Base-by-base conservation (phyloP, 768 basidiomycete genomes). In the Candolleomyces aberdarensis region DNA sequence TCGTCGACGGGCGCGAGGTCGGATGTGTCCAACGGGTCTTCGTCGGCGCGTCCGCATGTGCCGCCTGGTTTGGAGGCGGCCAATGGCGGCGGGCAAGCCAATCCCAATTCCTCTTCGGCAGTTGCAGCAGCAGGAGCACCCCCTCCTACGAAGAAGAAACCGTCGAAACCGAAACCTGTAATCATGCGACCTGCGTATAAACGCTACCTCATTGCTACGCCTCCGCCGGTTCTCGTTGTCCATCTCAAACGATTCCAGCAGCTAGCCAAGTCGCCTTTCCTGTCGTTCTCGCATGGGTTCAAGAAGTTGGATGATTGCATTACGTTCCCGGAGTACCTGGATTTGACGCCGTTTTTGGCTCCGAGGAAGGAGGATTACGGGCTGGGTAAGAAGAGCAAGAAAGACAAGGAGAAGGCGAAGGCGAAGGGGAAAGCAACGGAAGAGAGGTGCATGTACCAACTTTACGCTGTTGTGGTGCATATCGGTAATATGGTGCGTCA, bases 241-340 rank as follows among this genome's bases (percentile, higher is more conserved):
- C 96, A 98, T 66, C 82, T 97, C 54, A 98, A 98, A 76, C 84
- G 96, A 50, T 98, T 98, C 75, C 93, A 96, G 74, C 94, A 96
- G 69, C 80, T 88, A 8, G 78, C 80, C 44, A 89, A 88, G 74
- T 79, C 80, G 56, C 80, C 84, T 5, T 73, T 85, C 59, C 74
- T 87, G 60, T 84, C 85, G 17, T 85, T 88, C 66, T 83, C 87
- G 41, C 83, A 83, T 50, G 85, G 86, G 19, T 90, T 90, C 73
- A 92, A 92, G 79, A 96, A 96, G 75, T 74, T 96, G 58, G 96
- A 98, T 65, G 94, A 96, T 68, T 94, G 85, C 64, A 85, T 97
- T 26, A 83, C 91, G 49, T 98, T 97, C 74, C 96, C 96, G 0
- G 91, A 94, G 71, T 78, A 80, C 61, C 80, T 98, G 26, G 93